A percentile compares a stretch with the other conserved stretches of the same genome.
Conservation (phyloP, 2,329 filamentous ascomycete species). For the Stemphylium lycopersici region DNA sequence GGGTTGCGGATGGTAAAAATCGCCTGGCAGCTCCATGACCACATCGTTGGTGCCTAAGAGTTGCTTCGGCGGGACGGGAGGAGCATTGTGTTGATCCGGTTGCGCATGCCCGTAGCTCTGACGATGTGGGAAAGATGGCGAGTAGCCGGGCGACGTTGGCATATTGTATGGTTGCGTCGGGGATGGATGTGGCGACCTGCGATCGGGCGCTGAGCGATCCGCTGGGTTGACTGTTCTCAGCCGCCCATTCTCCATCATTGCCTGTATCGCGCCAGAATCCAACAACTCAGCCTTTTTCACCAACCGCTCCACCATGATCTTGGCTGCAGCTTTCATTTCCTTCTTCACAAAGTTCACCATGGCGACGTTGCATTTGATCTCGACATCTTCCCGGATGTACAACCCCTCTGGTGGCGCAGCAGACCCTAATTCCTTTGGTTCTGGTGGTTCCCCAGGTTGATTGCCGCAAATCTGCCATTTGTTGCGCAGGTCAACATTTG, state of each 20-base stretch:
- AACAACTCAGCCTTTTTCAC: conserved; percentile 74
- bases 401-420: conserved; percentile 69
- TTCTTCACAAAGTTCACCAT: conserved; percentile 70
- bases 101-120: conserved; percentile 12
- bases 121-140: conserved; percentile 23
- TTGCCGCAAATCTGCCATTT: conserved; percentile 73
- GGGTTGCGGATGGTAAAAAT: conserved; percentile 46
- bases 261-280: conserved; percentile 68
- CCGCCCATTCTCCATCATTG: conserved; percentile 70
- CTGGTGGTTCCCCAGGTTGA: conserved; percentile 69
- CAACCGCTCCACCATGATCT: conserved; percentile 70
- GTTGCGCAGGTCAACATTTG: conserved; percentile 70
- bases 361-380: conserved; percentile 72
- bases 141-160: conserved; percentile 35
- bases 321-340: conserved; percentile 69
- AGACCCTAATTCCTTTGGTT: conserved; percentile 67
- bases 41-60: conserved; percentile 36
- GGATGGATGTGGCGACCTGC: conserved; percentile 28
- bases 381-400: conserved; percentile 73
- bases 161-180: conserved; percentile 36
- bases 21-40: conserved; percentile 53
- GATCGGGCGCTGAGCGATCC: conserved; percentile 31
- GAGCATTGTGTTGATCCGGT: conserved; percentile 16
- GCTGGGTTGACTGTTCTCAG: conserved; percentile 64
- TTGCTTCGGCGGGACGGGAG: conserved; percentile 25